Percentiles rank a stretch among this genome's conserved stretches.
These are phyloP conservation scores for Salvia miltiorrhiza DNA, from an alignment of 257 asterid species.

Conservation along the genomic window DNA sequence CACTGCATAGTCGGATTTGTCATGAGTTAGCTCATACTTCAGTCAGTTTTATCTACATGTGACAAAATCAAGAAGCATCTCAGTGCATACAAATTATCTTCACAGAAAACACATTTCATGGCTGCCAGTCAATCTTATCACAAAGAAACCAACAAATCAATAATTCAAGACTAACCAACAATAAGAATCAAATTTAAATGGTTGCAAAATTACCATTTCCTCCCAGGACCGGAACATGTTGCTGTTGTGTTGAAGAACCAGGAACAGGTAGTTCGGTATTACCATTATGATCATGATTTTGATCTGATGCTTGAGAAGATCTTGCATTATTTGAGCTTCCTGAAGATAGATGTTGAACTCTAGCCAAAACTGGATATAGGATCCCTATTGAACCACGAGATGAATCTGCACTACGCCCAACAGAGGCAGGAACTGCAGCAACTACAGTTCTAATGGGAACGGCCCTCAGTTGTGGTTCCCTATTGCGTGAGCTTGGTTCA, in stretches of 20 bases:
- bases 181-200: background rate
- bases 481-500: conserved; percentile 35
- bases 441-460: conserved; percentile 61
- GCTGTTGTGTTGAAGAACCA: conserved; percentile 38
- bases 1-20: background rate
- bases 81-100: background rate
- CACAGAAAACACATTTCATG: background rate
- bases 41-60: background rate
- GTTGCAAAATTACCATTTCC: conserved; percentile 39
- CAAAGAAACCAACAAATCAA: conserved; percentile 3
- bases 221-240: conserved; percentile 28
- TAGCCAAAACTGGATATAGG: conserved; percentile 71
- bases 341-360: conserved; percentile 54
- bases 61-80: background rate
- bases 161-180: background rate
- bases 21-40: background rate
- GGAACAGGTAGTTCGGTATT: conserved; percentile 36
- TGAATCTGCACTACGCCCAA: conserved; percentile 48
- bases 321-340: conserved; percentile 37
- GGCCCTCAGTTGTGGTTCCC: conserved; percentile 54
- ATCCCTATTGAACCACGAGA: conserved; percentile 72
- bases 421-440: conserved; percentile 56
- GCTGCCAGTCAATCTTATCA: background rate
- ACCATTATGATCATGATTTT: conserved; percentile 30
- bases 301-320: conserved; percentile 52